These are phyloP conservation scores for Cutaneotrichosporon sp. DNA, from an alignment of 1,284 basidiomycete species.

Conservation along the genomic window DNA sequence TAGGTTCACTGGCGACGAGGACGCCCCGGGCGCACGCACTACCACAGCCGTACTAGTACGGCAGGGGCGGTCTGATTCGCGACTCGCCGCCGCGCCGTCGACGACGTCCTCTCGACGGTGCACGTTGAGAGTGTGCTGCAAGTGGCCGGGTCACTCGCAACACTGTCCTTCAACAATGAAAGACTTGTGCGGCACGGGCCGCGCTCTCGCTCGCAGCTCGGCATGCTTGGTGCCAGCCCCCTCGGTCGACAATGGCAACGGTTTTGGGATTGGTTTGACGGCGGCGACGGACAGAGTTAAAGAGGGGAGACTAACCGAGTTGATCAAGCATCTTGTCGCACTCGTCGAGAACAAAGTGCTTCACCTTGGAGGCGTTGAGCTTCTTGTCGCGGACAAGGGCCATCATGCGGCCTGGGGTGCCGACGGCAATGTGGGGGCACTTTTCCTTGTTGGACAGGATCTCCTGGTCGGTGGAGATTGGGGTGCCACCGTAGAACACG, in stretches of 20 bases:
- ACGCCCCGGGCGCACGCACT: background rate
- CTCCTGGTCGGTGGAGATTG: conserved; percentile 90
- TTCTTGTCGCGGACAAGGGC: conserved; percentile 89
- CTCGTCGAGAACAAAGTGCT: conserved; percentile 99
- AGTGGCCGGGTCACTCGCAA: conserved; percentile 2
- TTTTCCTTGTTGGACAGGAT: conserved; percentile 91
- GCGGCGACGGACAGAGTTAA: conserved; percentile 6
- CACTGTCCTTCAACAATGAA: background rate
- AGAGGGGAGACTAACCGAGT: conserved; percentile 78
- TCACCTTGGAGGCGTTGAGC: conserved; percentile 85
- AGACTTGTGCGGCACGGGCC: background rate
- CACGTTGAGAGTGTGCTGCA: background rate
- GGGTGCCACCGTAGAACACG: conserved; percentile 97
- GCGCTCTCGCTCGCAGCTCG: background rate
- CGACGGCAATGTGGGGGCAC: conserved; percentile 98
- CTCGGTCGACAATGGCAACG: background rate
- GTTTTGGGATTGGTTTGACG: background rate
- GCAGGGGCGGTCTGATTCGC: no score
- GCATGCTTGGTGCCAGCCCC: no score
- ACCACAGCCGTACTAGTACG: background rate
- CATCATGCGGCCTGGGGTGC: conserved; percentile 92
- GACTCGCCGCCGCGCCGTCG: no score
- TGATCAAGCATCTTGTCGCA: conserved; percentile 99
- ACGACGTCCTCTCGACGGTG: background rate
- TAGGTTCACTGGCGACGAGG: background rate